Evolutionary conservation across 2,329 filamentous ascomycete species (phyloP).

Genomic region (Bisporella sp.): DNA sequence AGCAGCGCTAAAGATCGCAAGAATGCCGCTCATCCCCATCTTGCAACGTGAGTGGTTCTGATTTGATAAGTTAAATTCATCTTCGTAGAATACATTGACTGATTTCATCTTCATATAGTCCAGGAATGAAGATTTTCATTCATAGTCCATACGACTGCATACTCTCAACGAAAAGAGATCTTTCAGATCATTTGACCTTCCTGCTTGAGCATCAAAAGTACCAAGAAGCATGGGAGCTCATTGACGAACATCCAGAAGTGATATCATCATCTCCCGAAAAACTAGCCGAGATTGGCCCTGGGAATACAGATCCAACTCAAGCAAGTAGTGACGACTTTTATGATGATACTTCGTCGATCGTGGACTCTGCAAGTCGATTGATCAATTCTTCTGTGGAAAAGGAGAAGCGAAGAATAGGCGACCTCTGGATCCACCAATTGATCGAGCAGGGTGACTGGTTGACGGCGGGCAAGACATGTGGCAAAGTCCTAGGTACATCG

Average conservation of each 20-base stretch:
- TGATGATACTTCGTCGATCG: constrained; percentile 61
- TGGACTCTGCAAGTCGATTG: constrained; percentile 50
- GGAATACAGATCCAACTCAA: constrained; percentile 31
- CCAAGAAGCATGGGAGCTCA: constrained; percentile 78
- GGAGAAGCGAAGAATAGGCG: constrained; percentile 86
- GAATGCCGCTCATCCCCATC: constrained; percentile 31
- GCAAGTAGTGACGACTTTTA: constrained; percentile 56
- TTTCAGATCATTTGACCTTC: constrained; percentile 81
- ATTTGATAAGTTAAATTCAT: no score
- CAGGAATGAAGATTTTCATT: constrained; percentile 79
- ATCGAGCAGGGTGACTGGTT: constrained; percentile 69
- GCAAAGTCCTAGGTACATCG: constrained; percentile 72
- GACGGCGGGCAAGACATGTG: constrained; percentile 71
- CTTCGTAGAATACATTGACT: no score
- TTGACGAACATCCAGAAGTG: constrained; percentile 81
- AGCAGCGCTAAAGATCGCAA: constrained; percentile 28
- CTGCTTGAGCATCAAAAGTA: constrained; percentile 75
- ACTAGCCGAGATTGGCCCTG: constrained; percentile 32
- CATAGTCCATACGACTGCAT: constrained; percentile 96
- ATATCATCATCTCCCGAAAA: constrained; percentile 38
- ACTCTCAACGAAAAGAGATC: constrained; percentile 80
- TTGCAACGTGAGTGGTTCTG: constrained; percentile 17
- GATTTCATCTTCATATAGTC: constrained; percentile 8
- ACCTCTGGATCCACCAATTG: constrained; percentile 87
- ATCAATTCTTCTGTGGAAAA: constrained; percentile 65